phyloP scores from a whole-genome alignment of 495 filamentous ascomycete species.

The Parathielavia hyrcaniae region DNA sequence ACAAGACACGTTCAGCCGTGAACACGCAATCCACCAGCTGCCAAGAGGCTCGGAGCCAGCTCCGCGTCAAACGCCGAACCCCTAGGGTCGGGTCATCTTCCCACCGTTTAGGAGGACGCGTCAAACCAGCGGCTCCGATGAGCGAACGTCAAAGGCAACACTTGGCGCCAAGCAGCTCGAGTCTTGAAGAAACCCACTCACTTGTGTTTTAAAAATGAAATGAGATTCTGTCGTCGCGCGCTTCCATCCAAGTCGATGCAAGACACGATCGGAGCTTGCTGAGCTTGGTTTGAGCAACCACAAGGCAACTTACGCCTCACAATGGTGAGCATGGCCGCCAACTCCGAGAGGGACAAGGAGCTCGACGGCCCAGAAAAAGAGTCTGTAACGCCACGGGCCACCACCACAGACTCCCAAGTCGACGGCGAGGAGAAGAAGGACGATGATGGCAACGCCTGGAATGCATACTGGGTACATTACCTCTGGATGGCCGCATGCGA shows the following conservation, averaged over 20 bases:
- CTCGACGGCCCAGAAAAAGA: background rate
- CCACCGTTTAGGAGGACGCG: background rate
- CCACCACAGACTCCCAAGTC: background rate
- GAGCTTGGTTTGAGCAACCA: no score
- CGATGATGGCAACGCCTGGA: conserved; percentile 8
- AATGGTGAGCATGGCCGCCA: background rate
- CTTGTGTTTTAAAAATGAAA: no score
- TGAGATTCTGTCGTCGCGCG: no score
- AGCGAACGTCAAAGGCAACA: background rate
- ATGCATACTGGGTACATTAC: conserved; percentile 19
- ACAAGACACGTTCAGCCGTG: no score
- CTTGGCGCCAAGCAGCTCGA: conserved; percentile 12
- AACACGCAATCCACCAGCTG: no score
- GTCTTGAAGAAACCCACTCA: background rate
- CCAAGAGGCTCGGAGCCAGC: background rate
- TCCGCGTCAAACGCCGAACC: background rate
- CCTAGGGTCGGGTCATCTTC: background rate
- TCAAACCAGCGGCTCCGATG: background rate
- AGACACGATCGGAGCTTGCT: no score
- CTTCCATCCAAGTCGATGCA: no score
- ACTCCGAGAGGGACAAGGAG: background rate
- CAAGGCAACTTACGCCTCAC: no score
- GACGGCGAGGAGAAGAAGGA: background rate
- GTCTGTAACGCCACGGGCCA: background rate
- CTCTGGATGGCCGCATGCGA: background rate